phyloP scores from a whole-genome alignment of 805 yeast genomes.

The Saturnispora sanitii region DNA sequence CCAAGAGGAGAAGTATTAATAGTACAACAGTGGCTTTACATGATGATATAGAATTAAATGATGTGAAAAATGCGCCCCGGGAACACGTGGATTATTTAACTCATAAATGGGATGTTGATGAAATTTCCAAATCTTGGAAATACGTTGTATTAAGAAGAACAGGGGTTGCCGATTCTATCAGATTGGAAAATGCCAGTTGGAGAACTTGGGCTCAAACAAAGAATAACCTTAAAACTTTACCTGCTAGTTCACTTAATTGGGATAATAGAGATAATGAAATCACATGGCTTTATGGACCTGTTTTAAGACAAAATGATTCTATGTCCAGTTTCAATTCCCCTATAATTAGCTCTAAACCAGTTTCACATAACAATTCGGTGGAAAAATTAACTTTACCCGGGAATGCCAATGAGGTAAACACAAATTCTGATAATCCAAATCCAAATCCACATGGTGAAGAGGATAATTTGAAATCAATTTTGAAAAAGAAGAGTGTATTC shows the following conservation, averaged over 20 bases:
- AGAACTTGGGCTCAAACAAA: constrained; percentile 93
- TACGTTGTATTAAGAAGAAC: constrained; percentile 76
- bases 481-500: constrained; percentile 77
- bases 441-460: constrained; percentile 5
- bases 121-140: constrained; percentile 92
- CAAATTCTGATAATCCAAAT: constrained; percentile 2
- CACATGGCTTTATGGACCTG: constrained; percentile 96
- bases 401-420: neutral
- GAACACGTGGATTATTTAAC: constrained; percentile 91
- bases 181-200: constrained; percentile 86
- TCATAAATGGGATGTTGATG: constrained; percentile 92
- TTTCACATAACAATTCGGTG: neutral
- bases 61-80: constrained; percentile 68
- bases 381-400: neutral
- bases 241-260: constrained; percentile 93
- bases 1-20: no score
- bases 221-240: constrained; percentile 60
- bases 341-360: neutral
- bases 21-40: constrained; percentile 43
- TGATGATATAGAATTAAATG: constrained; percentile 76
- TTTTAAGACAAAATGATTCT: constrained; percentile 15
- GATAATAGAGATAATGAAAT: constrained; percentile 85
- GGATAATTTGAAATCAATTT: constrained; percentile 58
- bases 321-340: constrained; percentile 2
- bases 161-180: constrained; percentile 71